These are phyloP conservation scores for Anthoceros angustus DNA, from an alignment of 225 moss, liverwort and hornwort species.

Conservation along the genomic window DNA sequence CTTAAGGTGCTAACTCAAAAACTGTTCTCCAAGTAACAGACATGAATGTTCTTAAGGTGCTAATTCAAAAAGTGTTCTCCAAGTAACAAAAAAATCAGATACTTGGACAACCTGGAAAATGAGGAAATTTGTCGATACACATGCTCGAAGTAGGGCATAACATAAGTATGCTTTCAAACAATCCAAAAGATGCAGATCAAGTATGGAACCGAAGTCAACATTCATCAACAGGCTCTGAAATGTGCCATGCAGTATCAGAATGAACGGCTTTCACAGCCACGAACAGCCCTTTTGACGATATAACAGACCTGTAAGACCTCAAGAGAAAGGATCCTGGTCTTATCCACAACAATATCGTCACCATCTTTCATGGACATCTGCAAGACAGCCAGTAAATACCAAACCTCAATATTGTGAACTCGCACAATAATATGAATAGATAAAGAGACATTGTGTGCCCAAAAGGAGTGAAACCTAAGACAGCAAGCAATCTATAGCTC, in stretches of 20 bases:
- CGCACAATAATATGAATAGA: too few species aligned
- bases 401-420: too few species aligned
- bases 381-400: not conserved
- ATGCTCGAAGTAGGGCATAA: slow-evolving; percentile 83
- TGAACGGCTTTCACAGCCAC: not conserved
- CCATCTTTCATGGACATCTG: slow-evolving; percentile 96
- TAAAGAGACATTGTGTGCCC: too few species aligned
- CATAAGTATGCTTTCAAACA: slow-evolving; percentile 91
- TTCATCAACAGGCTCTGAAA: slow-evolving; percentile 66
- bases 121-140: slow-evolving; percentile 55
- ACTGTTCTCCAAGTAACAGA: not conserved
- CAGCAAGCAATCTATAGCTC: too few species aligned
- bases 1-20: not conserved
- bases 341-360: slow-evolving; percentile 70
- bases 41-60: not conserved
- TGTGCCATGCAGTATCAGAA: not conserved
- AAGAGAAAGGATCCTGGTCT: slow-evolving; percentile 78
- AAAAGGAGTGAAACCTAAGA: too few species aligned
- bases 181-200: slow-evolving; percentile 80
- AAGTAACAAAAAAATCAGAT: not conserved
- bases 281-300: too few species aligned
- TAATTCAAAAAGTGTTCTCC: not conserved
- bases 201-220: slow-evolving; percentile 63
- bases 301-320: slow-evolving; percentile 35
- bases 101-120: slow-evolving; percentile 34